Evolutionary conservation across 768 basidiomycete genomes (phyloP).

Genomic region (Macrolepiota fuliginosa): DNA sequence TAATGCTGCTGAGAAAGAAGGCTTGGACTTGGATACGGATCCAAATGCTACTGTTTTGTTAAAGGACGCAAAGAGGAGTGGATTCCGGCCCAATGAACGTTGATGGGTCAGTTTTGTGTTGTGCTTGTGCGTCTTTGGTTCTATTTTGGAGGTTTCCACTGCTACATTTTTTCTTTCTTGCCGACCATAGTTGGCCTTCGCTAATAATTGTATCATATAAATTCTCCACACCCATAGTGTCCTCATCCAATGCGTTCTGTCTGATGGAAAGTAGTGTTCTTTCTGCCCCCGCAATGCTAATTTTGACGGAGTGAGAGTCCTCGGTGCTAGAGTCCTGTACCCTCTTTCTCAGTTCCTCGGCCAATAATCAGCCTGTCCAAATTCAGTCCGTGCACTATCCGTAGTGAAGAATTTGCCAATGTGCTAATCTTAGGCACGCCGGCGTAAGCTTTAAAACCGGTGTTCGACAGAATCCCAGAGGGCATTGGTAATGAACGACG

Average conservation of each 20-base stretch:
- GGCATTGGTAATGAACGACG: neutral
- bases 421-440: no score
- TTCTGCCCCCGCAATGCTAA: no score
- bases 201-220: neutral
- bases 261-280: neutral
- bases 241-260: neutral
- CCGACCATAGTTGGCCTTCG: neutral
- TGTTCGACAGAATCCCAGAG: neutral
- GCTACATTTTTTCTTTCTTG: neutral
- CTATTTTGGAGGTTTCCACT: slow-evolving; percentile 3
- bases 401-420: no score
- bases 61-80: slow-evolving; percentile 25
- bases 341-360: no score
- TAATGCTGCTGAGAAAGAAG: slow-evolving; percentile 23
- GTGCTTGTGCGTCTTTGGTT: neutral
- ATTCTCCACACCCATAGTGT: neutral
- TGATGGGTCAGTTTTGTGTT: neutral
- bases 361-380: no score
- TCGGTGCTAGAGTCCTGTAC: no score
- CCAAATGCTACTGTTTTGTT: slow-evolving; percentile 23
- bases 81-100: slow-evolving; percentile 16
- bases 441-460: neutral
- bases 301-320: no score
- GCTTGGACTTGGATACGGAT: slow-evolving; percentile 21
- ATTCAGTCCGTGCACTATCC: no score